These are phyloP conservation scores for Talaromyces funiculosus DNA, from an alignment of 2,329 filamentous ascomycete genomes.

Conservation along the genomic window DNA sequence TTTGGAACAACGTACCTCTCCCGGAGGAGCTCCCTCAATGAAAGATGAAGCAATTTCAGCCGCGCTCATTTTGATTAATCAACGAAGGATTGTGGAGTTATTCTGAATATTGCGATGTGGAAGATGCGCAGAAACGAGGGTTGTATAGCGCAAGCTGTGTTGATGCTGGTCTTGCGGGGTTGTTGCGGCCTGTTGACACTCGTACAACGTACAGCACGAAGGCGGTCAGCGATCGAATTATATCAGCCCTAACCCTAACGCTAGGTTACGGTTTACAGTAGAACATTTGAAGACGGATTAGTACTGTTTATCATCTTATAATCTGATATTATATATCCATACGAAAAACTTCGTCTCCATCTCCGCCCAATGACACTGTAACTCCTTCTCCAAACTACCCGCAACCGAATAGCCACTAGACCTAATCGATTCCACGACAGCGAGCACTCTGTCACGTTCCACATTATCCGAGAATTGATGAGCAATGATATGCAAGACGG, in stretches of 20 bases:
- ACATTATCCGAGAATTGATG: neutral
- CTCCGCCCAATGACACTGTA: neutral
- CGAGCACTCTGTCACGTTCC: neutral
- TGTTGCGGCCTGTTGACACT: neutral
- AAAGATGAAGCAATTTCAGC: constrained; percentile 71
- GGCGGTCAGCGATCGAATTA: neutral
- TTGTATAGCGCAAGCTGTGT: neutral
- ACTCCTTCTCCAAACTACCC: neutral
- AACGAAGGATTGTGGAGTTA: neutral
- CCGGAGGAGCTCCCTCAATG: constrained; percentile 87
- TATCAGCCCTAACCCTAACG: neutral
- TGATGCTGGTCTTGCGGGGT: constrained; percentile 7
- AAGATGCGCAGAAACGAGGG: neutral
- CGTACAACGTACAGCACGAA: neutral
- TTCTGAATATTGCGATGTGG: neutral
- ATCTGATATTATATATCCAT: neutral
- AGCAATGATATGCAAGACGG: neutral
- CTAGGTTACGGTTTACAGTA: too few species aligned
- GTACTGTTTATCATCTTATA: too few species aligned
- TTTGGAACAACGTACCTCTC: constrained; percentile 62
- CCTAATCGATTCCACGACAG: neutral
- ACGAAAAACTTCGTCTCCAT: neutral
- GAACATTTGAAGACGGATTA: too few species aligned
- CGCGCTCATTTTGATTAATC: constrained; percentile 31
- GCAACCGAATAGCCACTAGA: neutral